These are phyloP conservation scores for Penicillium malachiteum DNA, from an alignment of 495 filamentous ascomycete species.

Conservation along the genomic window DNA sequence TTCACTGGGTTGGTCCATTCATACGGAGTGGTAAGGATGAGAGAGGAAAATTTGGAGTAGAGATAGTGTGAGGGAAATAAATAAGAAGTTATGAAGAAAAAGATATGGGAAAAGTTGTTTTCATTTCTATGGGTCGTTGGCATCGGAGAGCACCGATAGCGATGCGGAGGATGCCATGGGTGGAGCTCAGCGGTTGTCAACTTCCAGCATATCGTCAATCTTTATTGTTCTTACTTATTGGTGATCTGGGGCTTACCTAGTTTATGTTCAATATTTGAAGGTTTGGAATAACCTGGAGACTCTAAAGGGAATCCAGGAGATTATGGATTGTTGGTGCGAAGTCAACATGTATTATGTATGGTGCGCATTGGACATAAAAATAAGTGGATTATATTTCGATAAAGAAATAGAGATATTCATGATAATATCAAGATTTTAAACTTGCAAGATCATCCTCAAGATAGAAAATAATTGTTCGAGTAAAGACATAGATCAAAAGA, in stretches of 20 bases:
- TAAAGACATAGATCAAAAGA: background rate
- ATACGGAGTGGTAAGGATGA: constrained; percentile 10
- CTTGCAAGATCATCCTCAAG: background rate
- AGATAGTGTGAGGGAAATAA: background rate
- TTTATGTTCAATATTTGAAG: background rate
- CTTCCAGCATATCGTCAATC: background rate
- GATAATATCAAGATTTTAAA: no score
- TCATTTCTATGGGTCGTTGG: constrained; percentile 30
- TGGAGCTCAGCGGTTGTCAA: constrained; percentile 5
- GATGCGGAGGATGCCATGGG: constrained; percentile 41
- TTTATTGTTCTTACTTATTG: background rate
- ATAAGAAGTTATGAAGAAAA: constrained; percentile 7
- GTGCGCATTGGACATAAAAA: no score
- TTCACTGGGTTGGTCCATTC: constrained; percentile 30
- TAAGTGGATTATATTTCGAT: no score
- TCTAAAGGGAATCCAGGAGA: no score
- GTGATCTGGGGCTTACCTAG: background rate
- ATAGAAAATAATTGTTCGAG: background rate
- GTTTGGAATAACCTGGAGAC: no score
- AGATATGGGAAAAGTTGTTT: background rate
- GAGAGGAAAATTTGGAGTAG: constrained; percentile 1
- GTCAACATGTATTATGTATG: no score
- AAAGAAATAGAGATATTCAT: no score
- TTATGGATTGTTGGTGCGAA: no score
- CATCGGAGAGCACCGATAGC: constrained; percentile 45